Conservation (phyloP, 495 filamentous ascomycete species). For the Darksidea phi region DNA sequence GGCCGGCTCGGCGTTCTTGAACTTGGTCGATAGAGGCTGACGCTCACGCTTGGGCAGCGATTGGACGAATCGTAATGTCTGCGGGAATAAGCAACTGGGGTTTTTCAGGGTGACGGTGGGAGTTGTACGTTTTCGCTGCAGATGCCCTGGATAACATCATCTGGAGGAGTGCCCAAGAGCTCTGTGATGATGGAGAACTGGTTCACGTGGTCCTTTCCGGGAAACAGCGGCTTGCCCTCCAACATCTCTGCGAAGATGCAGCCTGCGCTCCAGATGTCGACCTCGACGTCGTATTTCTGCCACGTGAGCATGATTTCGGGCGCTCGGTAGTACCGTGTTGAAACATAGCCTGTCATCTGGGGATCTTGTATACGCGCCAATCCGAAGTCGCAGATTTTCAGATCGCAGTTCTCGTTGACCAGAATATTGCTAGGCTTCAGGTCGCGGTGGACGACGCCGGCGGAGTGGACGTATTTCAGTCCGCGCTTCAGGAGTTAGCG, state of each 20-base stretch:
- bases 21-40: constrained; percentile 85
- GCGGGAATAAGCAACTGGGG: background rate
- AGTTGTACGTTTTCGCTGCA: constrained; percentile 89
- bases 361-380: constrained; percentile 96
- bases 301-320: constrained; percentile 99
- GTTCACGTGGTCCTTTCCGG: constrained; percentile 98
- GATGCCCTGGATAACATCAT: constrained; percentile 97
- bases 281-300: constrained; percentile 99
- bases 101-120: background rate
- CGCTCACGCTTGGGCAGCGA: constrained; percentile 94
- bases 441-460: constrained; percentile 95
- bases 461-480: constrained; percentile 98
- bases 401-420: constrained; percentile 98
- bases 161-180: constrained; percentile 92
- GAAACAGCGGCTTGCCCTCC: constrained; percentile 96
- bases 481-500: constrained; percentile 65
- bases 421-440: constrained; percentile 98
- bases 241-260: constrained; percentile 99
- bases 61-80: constrained; percentile 97
- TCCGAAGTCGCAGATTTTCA: constrained; percentile 99
- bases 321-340: constrained; percentile 95
- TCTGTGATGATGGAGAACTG: constrained; percentile 99
- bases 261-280: constrained; percentile 98
- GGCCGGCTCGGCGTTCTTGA: constrained; percentile 90
- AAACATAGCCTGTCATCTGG: constrained; percentile 99